phyloP scores from a whole-genome alignment of 2,329 filamentous ascomycete genomes.

The Ascochyta clinopodiicola region DNA sequence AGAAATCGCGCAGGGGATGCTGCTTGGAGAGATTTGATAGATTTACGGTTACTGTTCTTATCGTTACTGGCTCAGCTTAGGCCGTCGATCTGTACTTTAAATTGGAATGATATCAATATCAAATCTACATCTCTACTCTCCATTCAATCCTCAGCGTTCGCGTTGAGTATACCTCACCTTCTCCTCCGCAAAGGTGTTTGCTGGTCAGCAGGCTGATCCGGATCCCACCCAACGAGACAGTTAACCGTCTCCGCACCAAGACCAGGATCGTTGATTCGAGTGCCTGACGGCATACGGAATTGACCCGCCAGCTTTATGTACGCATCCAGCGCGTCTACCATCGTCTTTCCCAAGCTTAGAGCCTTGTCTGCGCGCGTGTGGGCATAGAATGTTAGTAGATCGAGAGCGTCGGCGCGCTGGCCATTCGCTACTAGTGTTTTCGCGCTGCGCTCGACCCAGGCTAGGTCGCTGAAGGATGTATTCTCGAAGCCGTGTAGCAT shows the following conservation, averaged over 20 bases:
- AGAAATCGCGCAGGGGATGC: no score
- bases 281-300: constrained; percentile 27
- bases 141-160: no score
- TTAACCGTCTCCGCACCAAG: constrained; percentile 39
- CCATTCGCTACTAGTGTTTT: constrained; percentile 25
- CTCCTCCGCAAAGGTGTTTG: constrained; percentile 9
- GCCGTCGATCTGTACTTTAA: no score
- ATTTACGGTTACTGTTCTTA: no score
- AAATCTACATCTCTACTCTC: no score
- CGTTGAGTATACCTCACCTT: neutral
- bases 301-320: constrained; percentile 35
- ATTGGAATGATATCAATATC: no score
- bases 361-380: constrained; percentile 37
- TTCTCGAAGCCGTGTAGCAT: constrained; percentile 41
- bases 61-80: no score
- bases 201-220: constrained; percentile 27
- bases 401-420: constrained; percentile 22
- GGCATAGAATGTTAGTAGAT: constrained; percentile 35
- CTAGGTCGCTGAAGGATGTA: constrained; percentile 28
- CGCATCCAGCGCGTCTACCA: constrained; percentile 33
- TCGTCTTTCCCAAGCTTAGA: constrained; percentile 30
- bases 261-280: constrained; percentile 37
- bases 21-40: no score
- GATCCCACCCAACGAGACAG: constrained; percentile 39
- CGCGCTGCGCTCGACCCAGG: constrained; percentile 34